Evolutionary conservation across 1,139 yeast species (phyloP), one percentile per base, ranked within the genome.

Genomic region (Blastobotrys illinoisensis): DNA sequence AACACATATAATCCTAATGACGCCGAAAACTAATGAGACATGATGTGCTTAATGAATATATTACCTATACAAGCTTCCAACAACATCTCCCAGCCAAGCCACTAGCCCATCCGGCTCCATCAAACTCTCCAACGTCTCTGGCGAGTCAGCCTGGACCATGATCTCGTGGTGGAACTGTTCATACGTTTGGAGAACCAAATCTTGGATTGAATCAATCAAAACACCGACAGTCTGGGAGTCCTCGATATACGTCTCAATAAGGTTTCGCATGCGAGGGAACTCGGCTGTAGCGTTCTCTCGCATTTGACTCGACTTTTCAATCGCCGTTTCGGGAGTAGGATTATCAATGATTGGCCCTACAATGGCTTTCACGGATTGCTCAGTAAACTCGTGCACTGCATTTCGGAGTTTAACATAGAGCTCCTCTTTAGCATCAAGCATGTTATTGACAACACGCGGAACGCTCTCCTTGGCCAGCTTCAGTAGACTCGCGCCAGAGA

Each of bases 1-100:
- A 93, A 91, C 66, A 85, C 91, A 1, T 91, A 86, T 70, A 86
- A 87, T 65, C 95, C 96, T 1, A 76, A 84, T 57, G 96, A 88
- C 44, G 95, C 83, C 43, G 91, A 61, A 44, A 43, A 48, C 32
- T 23, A 48, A 40, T 44, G 46, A 21, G 5, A 40, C 7, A 23
- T 23, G 24, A 23, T 7, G 24, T n/a, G n/a, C n/a, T n/a, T 21
- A 4, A 21, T 6, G 23, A 26, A 26, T 26, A 26, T 4, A 32
- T 23, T 44, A 46, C 20, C 52, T 43, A 50, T 61, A 61, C 60
- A 76, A 61, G 45, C 64, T 66, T 32, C 73, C 67, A 20, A 76
- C 75, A n/a, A 74, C 67, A 24, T 73, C 79, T 13, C 76, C 77
- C 62, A 81, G 72, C 62, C 79, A 78, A 9, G 79, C 74, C 49